Base-by-base conservation (phyloP, 192 early-diverging fungal genomes). In the Entomortierella parvispora region DNA sequence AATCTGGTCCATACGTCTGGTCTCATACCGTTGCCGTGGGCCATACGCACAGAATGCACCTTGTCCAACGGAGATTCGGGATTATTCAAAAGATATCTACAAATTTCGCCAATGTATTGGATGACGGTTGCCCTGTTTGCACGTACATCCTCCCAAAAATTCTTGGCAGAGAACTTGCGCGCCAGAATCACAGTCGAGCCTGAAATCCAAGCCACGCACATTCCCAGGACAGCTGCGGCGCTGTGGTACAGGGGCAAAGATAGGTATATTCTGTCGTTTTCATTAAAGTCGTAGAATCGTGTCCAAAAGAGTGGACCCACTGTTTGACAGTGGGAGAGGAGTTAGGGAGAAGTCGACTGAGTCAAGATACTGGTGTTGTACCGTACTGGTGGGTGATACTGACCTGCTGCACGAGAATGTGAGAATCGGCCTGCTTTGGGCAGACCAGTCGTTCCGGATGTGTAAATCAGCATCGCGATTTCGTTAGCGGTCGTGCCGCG, bases 1-100 rank as follows among this genome's bases (percentile, higher is more conserved):
- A 93, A 90, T 10, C 65, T 67, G 20, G 54, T 77, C 91, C 91
- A 93, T 17, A 93, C 86, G 53, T 93, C 91, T n/a, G 84, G 86
- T 10, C 90, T 63, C 81, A 93, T 84, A 5, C 91, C 91, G 55
- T 93, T 93, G 37, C 91, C 91, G 48, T 88, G 84, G 4, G 83
- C 85, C 29, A 90, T 32, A 11, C 86, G 75, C 25, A 93, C 68
- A 0, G 69, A 65, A 49, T 92, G 91, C 9, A 71, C 54, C 29
- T 79, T 84, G 22, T 91, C 89, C n/a, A 72, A 43, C 11, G 86
- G 76, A n/a, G 71, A 69, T 10, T 77, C 53, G 5, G 89, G 87
- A 25, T 71, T 65, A 53, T 70, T 77, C 7, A 91, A 48, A 25
- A 93, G 71, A 57, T 90, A 93, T 45, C 91, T 82, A 43, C 86